Evolutionary conservation across 306 rosid species (phyloP), one percentile per base, ranked within the genome.

Genomic region (Quercus variabilis): DNA sequence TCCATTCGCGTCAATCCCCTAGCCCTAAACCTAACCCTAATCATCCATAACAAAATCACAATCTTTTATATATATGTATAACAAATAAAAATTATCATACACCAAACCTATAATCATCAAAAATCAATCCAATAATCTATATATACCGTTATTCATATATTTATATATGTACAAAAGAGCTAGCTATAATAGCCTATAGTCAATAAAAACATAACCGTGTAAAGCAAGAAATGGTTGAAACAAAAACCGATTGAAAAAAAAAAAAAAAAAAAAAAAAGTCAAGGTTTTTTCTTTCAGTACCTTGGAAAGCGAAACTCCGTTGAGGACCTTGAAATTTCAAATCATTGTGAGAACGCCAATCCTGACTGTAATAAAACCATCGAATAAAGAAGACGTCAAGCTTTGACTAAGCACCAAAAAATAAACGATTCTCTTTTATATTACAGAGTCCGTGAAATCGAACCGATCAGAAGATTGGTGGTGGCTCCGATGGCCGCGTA

Each of bases 231-330:
- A 55, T 46, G 63, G 6, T 10, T 3, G 51, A 23, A 30, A 73
- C 4, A 55, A 56, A 33, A 51, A 17, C 28, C 23, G 19, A 65
- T 19, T 17, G 2, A 1, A 18, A 19, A 26, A 51, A 43, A 21
- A n/a, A 0, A 4, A 20, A 18, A 1, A 20, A 19, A 65, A 55
- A 4, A 13, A 41, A 67, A 65, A n/a, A 13, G 55, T 57, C 74
- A 19, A 73, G 52, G 52, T 19, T 60, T 13, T 31, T 25, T 41
- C 3, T 8, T 41, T 41, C 11, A 4, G 0, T 73, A 82, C 87
- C 90, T 87, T 78, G 80, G 85, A 76, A 81, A 81, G 81, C 87
- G 89, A 76, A 79, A 68, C 85, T 68, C 86, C 78, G 85, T 79
- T 49, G 74, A 83, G 68, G 56, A 21, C 75, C 57, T 33, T 23